Evolutionary conservation across 2,329 filamentous ascomycete species (phyloP).

Genomic region (Calonectria montana): DNA sequence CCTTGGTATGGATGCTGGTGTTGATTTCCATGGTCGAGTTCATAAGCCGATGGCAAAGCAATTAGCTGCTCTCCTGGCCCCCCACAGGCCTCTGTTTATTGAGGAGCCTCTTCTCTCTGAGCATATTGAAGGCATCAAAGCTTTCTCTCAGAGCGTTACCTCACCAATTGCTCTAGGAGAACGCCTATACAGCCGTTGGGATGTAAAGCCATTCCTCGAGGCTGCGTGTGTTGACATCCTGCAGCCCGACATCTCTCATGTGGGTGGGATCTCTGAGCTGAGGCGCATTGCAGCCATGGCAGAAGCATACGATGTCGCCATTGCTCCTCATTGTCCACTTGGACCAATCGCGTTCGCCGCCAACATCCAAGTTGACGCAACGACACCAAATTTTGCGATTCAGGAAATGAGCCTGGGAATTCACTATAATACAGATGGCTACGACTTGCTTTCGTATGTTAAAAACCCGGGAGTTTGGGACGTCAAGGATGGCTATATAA

Average conservation of each 20-base stretch:
- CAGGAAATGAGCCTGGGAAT: constrained; percentile 85
- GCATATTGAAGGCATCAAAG: constrained; percentile 71
- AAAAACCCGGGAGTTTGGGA: constrained; percentile 74
- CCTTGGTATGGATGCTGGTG: constrained; percentile 76
- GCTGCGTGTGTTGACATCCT: constrained; percentile 76
- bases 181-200: constrained; percentile 78
- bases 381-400: constrained; percentile 74
- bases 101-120: constrained; percentile 80
- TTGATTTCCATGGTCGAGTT: constrained; percentile 83
- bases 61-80: constrained; percentile 74
- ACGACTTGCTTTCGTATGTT: constrained; percentile 75
- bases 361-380: constrained; percentile 73
- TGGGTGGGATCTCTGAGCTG: constrained; percentile 79
- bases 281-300: constrained; percentile 76
- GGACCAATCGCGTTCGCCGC: constrained; percentile 80
- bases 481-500: constrained; percentile 74
- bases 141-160: constrained; percentile 45
- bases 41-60: constrained; percentile 88
- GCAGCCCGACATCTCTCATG: constrained; percentile 79
- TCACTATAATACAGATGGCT: constrained; percentile 78
- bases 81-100: constrained; percentile 78
- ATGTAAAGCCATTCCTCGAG: constrained; percentile 78
- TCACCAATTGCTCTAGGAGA: constrained; percentile 80
- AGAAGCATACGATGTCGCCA: constrained; percentile 78
- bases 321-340: constrained; percentile 80